Conservation (phyloP, 2,329 filamentous ascomycete species). For the Colletotrichum kahawae region DNA sequence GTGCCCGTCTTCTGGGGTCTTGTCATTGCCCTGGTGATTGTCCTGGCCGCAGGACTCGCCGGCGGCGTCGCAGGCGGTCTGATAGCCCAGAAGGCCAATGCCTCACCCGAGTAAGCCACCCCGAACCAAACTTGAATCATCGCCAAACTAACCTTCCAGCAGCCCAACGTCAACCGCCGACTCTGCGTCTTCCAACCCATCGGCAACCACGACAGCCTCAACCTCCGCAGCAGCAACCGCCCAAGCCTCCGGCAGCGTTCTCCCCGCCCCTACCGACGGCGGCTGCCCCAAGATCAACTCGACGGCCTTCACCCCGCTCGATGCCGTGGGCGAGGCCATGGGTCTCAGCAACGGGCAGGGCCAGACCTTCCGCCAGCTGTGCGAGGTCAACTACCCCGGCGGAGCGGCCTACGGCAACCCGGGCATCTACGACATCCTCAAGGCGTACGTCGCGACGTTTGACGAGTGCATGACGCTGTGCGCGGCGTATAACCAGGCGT, state of each 20-base stretch:
- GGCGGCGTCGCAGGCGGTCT: slow-evolving; percentile 25
- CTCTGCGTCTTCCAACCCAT: not conserved
- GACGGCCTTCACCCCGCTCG: slow-evolving; percentile 19
- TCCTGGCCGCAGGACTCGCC: slow-evolving; percentile 22
- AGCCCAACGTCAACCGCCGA: not conserved
- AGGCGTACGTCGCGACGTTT: slow-evolving; percentile 23
- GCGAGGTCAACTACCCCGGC: slow-evolving; percentile 23
- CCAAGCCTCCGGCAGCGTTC: not conserved
- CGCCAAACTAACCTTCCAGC: not conserved
- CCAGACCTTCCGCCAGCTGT: slow-evolving; percentile 21
- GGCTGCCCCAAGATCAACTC: slow-evolving; percentile 24
- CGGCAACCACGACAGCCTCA: not conserved
- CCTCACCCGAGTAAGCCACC: not conserved
- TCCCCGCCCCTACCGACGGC: slow-evolving; percentile 22
- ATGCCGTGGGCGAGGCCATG: not conserved
- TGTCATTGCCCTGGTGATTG: slow-evolving; percentile 14
- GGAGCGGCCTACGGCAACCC: slow-evolving; percentile 21
- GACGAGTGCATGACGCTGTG: slow-evolving; percentile 25
- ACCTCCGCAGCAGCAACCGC: not conserved
- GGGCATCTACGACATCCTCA: slow-evolving; percentile 22
- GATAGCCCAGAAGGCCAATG: slow-evolving; percentile 9
- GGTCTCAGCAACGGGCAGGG: not conserved
- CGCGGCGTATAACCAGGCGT: slow-evolving; percentile 18
- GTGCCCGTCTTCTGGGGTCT: slow-evolving; percentile 24
- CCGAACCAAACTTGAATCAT: not conserved